These are phyloP conservation scores for Drechslerella stenobrocha DNA, from an alignment of 2,329 filamentous ascomycete species.

Conservation along the genomic window DNA sequence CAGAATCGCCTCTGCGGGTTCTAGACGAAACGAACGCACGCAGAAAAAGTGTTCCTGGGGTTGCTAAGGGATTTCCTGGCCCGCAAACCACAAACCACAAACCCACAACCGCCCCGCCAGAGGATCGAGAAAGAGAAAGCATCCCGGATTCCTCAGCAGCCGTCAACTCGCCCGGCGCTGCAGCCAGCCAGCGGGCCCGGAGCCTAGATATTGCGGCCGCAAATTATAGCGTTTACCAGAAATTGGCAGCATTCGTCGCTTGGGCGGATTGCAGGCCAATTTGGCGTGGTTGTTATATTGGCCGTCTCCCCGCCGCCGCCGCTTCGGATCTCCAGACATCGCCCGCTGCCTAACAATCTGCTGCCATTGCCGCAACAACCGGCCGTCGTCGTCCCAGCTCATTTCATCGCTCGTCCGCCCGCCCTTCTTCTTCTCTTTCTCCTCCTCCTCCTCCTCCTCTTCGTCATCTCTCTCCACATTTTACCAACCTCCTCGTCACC, in stretches of 20 bases:
- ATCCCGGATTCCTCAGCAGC: not conserved
- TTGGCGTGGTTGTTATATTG: constrained; percentile 4
- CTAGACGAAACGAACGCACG: not conserved
- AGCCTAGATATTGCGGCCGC: not conserved
- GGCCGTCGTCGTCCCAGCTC: not conserved
- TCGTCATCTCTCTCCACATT: not conserved
- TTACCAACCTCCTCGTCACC: constrained; percentile 7
- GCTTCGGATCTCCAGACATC: constrained; percentile 2
- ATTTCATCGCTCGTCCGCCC: constrained; percentile 6
- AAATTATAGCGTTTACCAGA: constrained; percentile 3
- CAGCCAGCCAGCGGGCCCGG: not conserved
- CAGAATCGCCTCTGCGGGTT: not conserved
- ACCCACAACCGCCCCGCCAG: not conserved
- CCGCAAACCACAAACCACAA: not conserved
- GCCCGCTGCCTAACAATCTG: not conserved
- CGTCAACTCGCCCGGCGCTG: too few relatives aligned
- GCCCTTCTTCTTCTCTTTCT: constrained; percentile 13
- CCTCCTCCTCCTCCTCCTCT: constrained; percentile 1
- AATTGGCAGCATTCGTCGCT: constrained; percentile 3
- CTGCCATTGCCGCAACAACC: constrained; percentile 4
- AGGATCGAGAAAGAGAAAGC: not conserved
- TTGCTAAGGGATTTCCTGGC: not conserved
- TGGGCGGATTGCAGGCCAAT: not conserved
- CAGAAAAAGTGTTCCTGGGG: not conserved
- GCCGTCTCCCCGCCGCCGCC: constrained; percentile 4